phyloP scores from a whole-genome alignment of 2,329 filamentous ascomycete genomes.

The Nothophaeocryptopus gaeumannii region DNA sequence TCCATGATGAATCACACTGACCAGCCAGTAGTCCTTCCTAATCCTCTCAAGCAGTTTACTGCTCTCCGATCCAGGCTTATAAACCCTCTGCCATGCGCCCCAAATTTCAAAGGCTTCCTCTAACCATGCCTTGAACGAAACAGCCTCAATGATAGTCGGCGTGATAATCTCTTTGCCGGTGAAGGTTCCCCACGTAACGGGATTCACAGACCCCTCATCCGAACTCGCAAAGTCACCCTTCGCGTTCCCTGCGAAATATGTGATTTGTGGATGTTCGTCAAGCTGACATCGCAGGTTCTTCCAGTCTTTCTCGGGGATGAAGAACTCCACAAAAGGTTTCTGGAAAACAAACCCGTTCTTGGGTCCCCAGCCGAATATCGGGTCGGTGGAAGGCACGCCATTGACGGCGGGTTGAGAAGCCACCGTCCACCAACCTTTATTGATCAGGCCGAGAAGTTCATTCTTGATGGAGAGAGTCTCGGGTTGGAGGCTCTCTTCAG shows the following conservation, averaged over 20 bases:
- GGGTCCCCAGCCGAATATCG: slow-evolving; percentile 90
- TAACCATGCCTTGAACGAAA: slow-evolving; percentile 88
- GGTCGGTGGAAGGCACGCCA: slow-evolving; percentile 71
- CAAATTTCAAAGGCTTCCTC: slow-evolving; percentile 97
- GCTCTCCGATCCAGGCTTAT: slow-evolving; percentile 69
- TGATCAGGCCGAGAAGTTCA: slow-evolving; percentile 73
- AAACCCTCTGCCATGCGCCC: slow-evolving; percentile 88
- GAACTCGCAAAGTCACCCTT: slow-evolving; percentile 73
- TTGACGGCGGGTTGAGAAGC: slow-evolving; percentile 94
- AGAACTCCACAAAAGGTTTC: slow-evolving; percentile 97
- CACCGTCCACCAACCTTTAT: slow-evolving; percentile 89
- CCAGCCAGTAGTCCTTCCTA: slow-evolving; percentile 74
- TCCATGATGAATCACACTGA: slow-evolving; percentile 84
- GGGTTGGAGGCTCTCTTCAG: slow-evolving; percentile 78
- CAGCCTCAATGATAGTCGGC: slow-evolving; percentile 93
- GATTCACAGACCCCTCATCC: slow-evolving; percentile 69
- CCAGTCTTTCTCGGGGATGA: slow-evolving; percentile 76
- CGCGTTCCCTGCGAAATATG: slow-evolving; percentile 83
- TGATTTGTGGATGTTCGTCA: slow-evolving; percentile 64
- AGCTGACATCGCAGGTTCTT: slow-evolving; percentile 62
- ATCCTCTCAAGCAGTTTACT: slow-evolving; percentile 67
- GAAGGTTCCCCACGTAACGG: slow-evolving; percentile 96
- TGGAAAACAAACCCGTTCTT: slow-evolving; percentile 93
- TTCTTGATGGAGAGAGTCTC: slow-evolving; percentile 80
- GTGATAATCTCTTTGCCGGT: slow-evolving; percentile 93